phyloP scores from a whole-genome alignment of 768 basidiomycete species.

The Trichaptum fuscoviolaceum region DNA sequence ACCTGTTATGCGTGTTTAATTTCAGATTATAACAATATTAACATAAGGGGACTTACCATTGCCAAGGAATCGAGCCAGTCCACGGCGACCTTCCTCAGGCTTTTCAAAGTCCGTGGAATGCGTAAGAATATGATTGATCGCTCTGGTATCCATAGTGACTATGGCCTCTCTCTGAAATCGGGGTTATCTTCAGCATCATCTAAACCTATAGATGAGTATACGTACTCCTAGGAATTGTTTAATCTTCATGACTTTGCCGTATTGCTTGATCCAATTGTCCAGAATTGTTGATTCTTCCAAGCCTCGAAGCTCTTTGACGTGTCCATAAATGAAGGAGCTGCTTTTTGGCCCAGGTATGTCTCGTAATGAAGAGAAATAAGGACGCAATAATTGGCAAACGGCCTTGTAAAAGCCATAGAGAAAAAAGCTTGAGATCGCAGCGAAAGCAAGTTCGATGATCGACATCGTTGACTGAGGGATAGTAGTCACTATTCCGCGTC shows the following conservation, averaged over 20 bases:
- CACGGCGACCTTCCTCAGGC: conserved; percentile 33
- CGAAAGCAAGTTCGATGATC: neutral
- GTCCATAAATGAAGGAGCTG: conserved; percentile 41
- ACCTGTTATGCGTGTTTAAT: conserved; percentile 26
- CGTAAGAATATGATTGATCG: conserved; percentile 57
- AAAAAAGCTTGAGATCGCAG: neutral
- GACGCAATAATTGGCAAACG: neutral
- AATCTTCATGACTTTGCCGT: conserved; percentile 37
- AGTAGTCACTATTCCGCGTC: neutral
- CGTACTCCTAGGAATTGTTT: conserved; percentile 24
- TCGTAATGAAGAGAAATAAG: conserved; percentile 33
- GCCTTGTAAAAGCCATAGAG: neutral
- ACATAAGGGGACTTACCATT: conserved; percentile 20
- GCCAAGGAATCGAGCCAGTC: conserved; percentile 37
- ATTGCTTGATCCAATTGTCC: conserved; percentile 43
- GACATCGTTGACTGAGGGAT: neutral
- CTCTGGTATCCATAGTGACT: conserved; percentile 55
- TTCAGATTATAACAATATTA: neutral
- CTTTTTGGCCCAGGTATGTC: conserved; percentile 46
- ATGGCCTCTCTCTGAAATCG: conserved; percentile 31
- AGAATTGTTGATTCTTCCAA: conserved; percentile 31
- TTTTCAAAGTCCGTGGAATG: conserved; percentile 55
- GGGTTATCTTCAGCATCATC: neutral
- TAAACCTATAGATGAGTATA: neutral
- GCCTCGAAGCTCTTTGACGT: conserved; percentile 39